phyloP scores from a whole-genome alignment of 805 yeast genomes.

The Ogataea corticis region DNA sequence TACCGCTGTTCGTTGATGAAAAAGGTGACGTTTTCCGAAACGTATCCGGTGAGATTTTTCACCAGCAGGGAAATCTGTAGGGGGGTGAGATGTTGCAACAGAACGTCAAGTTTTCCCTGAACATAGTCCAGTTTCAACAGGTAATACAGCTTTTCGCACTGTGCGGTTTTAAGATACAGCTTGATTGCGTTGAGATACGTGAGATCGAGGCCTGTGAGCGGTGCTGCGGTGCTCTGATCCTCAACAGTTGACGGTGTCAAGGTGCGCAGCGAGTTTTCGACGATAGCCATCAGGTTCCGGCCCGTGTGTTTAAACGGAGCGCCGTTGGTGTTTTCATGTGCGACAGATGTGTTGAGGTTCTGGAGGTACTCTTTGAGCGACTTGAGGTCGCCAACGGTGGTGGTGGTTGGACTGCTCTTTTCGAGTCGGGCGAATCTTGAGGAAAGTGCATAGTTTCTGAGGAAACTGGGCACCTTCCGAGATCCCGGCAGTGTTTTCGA shows the following conservation, averaged over 20 bases:
- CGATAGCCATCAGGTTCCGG: constrained; percentile 5
- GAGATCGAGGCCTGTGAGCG: not conserved
- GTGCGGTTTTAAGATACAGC: constrained; percentile 12
- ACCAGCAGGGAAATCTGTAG: constrained; percentile 23
- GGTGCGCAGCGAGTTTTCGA: constrained; percentile 4
- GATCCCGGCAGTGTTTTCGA: not conserved
- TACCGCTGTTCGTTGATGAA: constrained; percentile 22
- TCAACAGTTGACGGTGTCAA: not conserved
- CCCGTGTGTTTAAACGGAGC: constrained; percentile 14
- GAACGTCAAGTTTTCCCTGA: not conserved
- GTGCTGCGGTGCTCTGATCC: not conserved
- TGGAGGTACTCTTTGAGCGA: constrained; percentile 10
- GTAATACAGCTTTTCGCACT: constrained; percentile 14
- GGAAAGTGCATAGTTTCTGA: constrained; percentile 1
- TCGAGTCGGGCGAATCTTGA: constrained; percentile 1
- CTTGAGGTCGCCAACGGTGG: constrained; percentile 16
- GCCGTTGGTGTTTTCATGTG: not conserved
- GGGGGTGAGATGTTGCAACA: constrained; percentile 9
- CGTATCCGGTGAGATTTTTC: constrained; percentile 14
- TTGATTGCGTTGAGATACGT: constrained; percentile 11
- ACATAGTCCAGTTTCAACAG: constrained; percentile 2
- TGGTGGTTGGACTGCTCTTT: constrained; percentile 4
- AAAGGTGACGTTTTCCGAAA: constrained; percentile 8
- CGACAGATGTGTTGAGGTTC: not conserved
- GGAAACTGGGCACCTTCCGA: not conserved